Base-by-base conservation (phyloP, 768 basidiomycete species). In the Pleurotus tuoliensis region DNA sequence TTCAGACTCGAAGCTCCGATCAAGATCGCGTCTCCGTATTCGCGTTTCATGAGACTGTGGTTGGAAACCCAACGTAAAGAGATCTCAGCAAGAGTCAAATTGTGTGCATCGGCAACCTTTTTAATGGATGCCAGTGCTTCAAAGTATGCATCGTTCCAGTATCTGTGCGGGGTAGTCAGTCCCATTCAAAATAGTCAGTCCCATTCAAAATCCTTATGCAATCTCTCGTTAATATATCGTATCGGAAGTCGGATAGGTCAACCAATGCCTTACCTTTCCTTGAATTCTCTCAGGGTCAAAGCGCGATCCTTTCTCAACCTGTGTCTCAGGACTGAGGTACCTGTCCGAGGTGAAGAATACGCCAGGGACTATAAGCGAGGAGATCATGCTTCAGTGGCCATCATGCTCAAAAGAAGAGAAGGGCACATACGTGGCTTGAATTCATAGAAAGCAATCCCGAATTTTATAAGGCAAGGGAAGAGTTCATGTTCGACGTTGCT, bases 11-110 rank as follows among this genome's bases (percentile, higher is more conserved):
- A 82, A 27, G 84, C 85, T n/a, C 85, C 85, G 61, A 88, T 85
- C 56, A 87, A 69, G 56, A 86, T 69, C n/a, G 78, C 67, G 61
- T 82, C 80, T 8, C 79, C 76, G 22, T 72, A 61, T 59, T 82
- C 80, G 7, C 75, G 68, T 61, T 77, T 73, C 47, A 85, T 62
- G 2, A 70, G 56, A 4, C 78, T 81, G 58, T 86, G 84, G 56
- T 86, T 77, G 52, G 83, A 80, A 49, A 79, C 71, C 85, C 84
- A 87, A 15, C 84, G 73, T 47, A 84, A 68, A 1, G 83, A 81
- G 2, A 83, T 73, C 66, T 86, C 82, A 3, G 76, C 72, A 56
- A 83, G 67, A 0, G 76, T 75, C 4, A 86, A 64, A 39, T 67
- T 59, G 58, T 83, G 70, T 50, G 75, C 77, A 34, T 75, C 75